Percentiles rank a stretch among this genome's conserved stretches.
These are phyloP conservation scores for Madurella fahalii DNA, from an alignment of 2,329 filamentous ascomycete genomes.

Conservation along the genomic window DNA sequence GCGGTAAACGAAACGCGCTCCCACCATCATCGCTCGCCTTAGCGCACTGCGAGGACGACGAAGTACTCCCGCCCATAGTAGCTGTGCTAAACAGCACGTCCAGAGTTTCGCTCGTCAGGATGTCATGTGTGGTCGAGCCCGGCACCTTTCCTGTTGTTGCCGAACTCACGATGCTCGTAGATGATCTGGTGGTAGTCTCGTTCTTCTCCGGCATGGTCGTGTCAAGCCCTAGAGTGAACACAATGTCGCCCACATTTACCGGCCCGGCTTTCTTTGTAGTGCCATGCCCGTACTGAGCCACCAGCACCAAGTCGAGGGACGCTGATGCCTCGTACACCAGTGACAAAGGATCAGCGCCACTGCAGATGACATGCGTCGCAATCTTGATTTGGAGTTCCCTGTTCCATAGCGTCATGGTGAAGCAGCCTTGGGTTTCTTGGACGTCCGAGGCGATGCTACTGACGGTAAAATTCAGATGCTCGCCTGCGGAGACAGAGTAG, in stretches of 20 bases:
- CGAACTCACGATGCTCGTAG: slow-evolving; percentile 5
- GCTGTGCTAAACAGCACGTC: not conserved
- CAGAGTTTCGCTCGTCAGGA: slow-evolving; percentile 10
- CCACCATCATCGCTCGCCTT: not conserved
- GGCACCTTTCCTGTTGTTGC: not conserved
- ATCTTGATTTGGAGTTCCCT: slow-evolving; percentile 6
- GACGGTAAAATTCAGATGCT: slow-evolving; percentile 16
- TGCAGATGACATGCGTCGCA: slow-evolving; percentile 9
- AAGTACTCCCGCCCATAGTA: not conserved
- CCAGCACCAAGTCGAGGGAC: slow-evolving; percentile 13
- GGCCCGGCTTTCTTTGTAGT: not conserved
- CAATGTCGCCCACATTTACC: slow-evolving; percentile 7
- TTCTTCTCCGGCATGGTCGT: slow-evolving; percentile 15
- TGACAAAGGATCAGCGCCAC: slow-evolving; percentile 3
- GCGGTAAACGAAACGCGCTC: not conserved
- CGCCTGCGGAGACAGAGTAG: slow-evolving; percentile 14
- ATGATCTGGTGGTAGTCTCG: not conserved
- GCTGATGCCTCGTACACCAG: slow-evolving; percentile 12
- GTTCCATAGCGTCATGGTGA: slow-evolving; percentile 12
- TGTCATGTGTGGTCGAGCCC: not conserved
- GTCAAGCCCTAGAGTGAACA: slow-evolving; percentile 13
- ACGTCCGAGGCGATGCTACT: not conserved
- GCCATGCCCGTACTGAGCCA: slow-evolving; percentile 11
- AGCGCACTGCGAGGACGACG: not conserved
- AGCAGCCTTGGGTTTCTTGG: slow-evolving; percentile 8